Conservation (phyloP, 1,284 basidiomycete species). For the Omphalotus olearius region DNA sequence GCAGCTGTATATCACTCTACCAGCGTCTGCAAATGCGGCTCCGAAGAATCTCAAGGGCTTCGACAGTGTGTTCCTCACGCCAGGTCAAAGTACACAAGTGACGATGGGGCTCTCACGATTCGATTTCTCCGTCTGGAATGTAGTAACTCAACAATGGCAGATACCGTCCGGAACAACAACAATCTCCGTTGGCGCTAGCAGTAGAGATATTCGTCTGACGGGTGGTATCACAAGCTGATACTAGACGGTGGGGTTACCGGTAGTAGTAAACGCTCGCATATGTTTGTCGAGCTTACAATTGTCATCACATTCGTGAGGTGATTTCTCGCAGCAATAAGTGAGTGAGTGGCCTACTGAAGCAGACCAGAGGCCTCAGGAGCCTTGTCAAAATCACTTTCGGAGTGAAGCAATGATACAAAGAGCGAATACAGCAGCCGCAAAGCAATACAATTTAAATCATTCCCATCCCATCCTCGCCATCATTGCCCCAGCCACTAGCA, state of each 20-base stretch:
- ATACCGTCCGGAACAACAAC: slow-evolving; percentile 40
- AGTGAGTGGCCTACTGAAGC: too few species aligned
- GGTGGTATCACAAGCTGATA: slow-evolving; percentile 18
- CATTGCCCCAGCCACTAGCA: slow-evolving; percentile 60
- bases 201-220: slow-evolving; percentile 40
- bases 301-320: too few species aligned
- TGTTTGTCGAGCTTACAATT: too few species aligned
- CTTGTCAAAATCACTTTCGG: not conserved
- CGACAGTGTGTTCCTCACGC: slow-evolving; percentile 38
- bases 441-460: slow-evolving; percentile 31
- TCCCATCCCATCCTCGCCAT: slow-evolving; percentile 63
- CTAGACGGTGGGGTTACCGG: not conserved
- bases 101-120: slow-evolving; percentile 30
- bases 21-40: slow-evolving; percentile 37
- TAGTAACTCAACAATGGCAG: slow-evolving; percentile 39
- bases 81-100: slow-evolving; percentile 36
- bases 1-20: slow-evolving; percentile 46
- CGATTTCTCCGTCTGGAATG: slow-evolving; percentile 36
- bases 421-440: slow-evolving; percentile 3
- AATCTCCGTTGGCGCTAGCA: slow-evolving; percentile 43
- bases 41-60: slow-evolving; percentile 48
- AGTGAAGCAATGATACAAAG: not conserved
- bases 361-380: too few species aligned
- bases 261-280: not conserved
- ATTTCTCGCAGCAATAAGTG: too few species aligned